A percentile compares a stretch with the other conserved stretches of the same genome.
Evolutionary conservation across 192 early-diverging fungal genomes (phyloP).

Genomic region (Rhizophagus sp.): DNA sequence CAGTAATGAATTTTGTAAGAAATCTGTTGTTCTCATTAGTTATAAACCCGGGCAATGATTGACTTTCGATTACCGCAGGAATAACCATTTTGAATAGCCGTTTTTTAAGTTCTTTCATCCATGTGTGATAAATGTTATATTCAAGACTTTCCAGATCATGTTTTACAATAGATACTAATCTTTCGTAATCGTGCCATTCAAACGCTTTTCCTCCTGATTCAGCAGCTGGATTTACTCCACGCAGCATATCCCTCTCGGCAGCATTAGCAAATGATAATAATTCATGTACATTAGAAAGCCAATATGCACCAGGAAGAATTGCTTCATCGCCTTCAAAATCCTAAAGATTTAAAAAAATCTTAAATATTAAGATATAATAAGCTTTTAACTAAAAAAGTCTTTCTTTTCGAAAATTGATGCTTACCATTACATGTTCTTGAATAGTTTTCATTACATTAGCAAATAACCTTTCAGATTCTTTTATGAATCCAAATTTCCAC

Average conservation of each 20-base stretch:
- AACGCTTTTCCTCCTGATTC: conserved; percentile 58
- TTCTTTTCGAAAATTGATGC: background rate
- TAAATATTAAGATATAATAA: background rate
- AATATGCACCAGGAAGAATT: conserved; percentile 82
- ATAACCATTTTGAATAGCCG: conserved; percentile 92
- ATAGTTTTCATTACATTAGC: conserved; percentile 85
- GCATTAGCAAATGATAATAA: conserved; percentile 84
- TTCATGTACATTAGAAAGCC: conserved; percentile 97
- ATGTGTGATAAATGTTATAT: conserved; percentile 95
- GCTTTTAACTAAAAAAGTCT: background rate
- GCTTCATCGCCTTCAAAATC: conserved; percentile 83
- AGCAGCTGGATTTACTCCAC: conserved; percentile 66
- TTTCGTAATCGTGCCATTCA: conserved; percentile 72
- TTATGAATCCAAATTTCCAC: conserved; percentile 80
- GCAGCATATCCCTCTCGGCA: conserved; percentile 69
- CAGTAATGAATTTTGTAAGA: conserved; percentile 86
- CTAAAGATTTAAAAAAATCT: conserved; percentile 23
- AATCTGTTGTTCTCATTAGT: conserved; percentile 88
- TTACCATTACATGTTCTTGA: conserved; percentile 70
- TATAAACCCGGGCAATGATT: conserved; percentile 92
- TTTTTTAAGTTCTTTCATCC: conserved; percentile 98
- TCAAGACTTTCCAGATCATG: conserved; percentile 89
- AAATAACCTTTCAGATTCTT: conserved; percentile 81
- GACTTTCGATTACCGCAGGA: conserved; percentile 94
- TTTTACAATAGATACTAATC: conserved; percentile 82